Conservation (phyloP, 805 yeast genomes). For the Wilhelminamyces savonicus region DNA sequence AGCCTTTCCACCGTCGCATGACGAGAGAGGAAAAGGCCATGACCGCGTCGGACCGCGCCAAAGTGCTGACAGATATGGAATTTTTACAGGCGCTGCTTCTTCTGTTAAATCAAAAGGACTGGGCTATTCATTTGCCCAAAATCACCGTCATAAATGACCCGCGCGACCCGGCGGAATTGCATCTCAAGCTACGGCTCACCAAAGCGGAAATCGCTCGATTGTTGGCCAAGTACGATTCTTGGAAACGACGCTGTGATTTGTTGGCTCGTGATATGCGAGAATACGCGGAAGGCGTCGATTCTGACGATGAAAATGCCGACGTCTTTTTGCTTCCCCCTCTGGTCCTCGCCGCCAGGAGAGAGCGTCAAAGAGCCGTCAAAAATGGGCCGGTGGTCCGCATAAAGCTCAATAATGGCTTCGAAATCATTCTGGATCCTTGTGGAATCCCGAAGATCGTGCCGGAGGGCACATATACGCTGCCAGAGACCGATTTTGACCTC, state of each 20-base stretch:
- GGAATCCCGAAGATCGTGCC: conserved; percentile 1
- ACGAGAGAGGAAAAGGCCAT: conserved; percentile 60
- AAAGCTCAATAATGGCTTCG: conserved; percentile 9
- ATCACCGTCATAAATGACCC: conserved; percentile 47
- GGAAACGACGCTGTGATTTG: conserved; percentile 26
- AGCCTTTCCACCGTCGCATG: conserved; percentile 50
- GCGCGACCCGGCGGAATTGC: conserved; percentile 44
- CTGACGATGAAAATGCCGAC: conserved; percentile 19
- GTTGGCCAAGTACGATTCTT: conserved; percentile 30
- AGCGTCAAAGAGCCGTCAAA: conserved; percentile 6
- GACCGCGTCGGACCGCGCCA: conserved; percentile 47
- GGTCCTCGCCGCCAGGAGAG: conserved; percentile 16
- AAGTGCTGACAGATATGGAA: conserved; percentile 52
- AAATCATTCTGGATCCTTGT: conserved; percentile 2
- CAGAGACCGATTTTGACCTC: too few species aligned
- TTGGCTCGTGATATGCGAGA: conserved; percentile 20
- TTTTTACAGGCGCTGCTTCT: conserved; percentile 39
- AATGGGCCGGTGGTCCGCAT: conserved; percentile 6
- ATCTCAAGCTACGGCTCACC: conserved; percentile 46
- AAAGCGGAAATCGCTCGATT: conserved; percentile 38
- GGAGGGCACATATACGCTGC: not conserved
- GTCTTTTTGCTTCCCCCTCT: conserved; percentile 16
- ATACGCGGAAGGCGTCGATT: conserved; percentile 6
- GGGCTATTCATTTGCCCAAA: conserved; percentile 40
- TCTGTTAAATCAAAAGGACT: conserved; percentile 35